phyloP scores from a whole-genome alignment of 345 rosid genomes.

The Sisymbrium altissimum region DNA sequence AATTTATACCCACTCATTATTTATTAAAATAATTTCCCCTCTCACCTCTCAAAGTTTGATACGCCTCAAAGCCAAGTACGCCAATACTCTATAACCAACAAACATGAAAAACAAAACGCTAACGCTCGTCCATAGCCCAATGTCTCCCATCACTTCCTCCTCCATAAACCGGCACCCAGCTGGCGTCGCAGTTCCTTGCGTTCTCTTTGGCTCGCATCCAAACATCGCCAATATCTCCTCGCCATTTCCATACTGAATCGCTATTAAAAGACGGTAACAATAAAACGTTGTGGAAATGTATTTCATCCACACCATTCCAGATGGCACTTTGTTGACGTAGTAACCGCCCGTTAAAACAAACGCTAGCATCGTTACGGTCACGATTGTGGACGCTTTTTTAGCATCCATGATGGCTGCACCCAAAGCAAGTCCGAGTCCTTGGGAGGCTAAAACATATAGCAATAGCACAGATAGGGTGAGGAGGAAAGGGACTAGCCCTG shows the following conservation, averaged over 20 bases:
- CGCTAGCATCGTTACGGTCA: conserved; percentile 80
- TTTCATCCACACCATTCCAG: conserved; percentile 72
- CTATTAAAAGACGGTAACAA: conserved; percentile 58
- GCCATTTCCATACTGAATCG: conserved; percentile 65
- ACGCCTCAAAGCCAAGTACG: conserved; percentile 77
- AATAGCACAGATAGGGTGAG: conserved; percentile 59
- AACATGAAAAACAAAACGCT: conserved; percentile 61
- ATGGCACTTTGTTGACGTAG: conserved; percentile 79
- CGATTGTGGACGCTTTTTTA: conserved; percentile 84
- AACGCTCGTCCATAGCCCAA: conserved; percentile 46
- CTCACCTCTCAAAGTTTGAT: conserved; percentile 28
- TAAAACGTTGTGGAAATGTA: conserved; percentile 74
- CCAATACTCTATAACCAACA: conserved; percentile 73
- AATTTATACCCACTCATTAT: conserved; percentile 32
- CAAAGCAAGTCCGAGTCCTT: conserved; percentile 78
- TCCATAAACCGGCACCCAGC: conserved; percentile 57
- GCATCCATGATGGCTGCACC: conserved; percentile 94
- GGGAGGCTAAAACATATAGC: conserved; percentile 75
- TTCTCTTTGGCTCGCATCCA: conserved; percentile 40
- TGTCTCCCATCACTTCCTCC: conserved; percentile 65
- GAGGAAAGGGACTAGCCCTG: conserved; percentile 49
- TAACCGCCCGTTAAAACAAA: conserved; percentile 82
- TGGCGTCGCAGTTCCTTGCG: neutral
- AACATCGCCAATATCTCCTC: conserved; percentile 39
- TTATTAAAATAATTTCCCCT: neutral